Conservation (phyloP, 495 filamentous ascomycete species). For the Collariella sp. region DNA sequence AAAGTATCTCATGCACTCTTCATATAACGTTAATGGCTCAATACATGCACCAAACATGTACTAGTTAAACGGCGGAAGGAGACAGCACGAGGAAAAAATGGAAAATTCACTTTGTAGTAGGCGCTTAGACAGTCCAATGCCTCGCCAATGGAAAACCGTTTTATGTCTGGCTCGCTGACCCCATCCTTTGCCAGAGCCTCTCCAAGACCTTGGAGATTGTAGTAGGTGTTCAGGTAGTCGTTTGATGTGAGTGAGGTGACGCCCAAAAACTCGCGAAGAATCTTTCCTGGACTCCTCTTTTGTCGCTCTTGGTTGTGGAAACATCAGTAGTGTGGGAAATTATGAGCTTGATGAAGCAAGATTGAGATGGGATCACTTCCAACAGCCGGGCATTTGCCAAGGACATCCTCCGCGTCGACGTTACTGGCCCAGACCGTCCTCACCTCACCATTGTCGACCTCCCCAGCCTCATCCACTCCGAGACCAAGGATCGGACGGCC, state of each 20-base stretch:
- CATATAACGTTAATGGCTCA: too few species aligned
- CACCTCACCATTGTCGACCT: constrained; percentile 65
- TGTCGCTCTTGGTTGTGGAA: too few species aligned
- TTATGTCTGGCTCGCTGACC: constrained; percentile 28
- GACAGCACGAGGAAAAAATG: neutral
- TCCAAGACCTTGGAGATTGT: constrained; percentile 23
- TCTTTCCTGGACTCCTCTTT: too few species aligned
- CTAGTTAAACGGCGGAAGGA: neutral
- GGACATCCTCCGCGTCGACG: constrained; percentile 60
- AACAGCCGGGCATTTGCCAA: constrained; percentile 43
- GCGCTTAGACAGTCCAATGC: constrained; percentile 42
- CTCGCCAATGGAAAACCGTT: constrained; percentile 37
- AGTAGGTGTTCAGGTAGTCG: neutral
- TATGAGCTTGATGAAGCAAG: too few species aligned
- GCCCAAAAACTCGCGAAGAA: constrained; percentile 14
- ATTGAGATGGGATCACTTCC: neutral
- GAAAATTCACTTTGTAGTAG: constrained; percentile 39
- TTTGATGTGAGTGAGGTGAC: constrained; percentile 1
- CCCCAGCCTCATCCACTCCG: constrained; percentile 53
- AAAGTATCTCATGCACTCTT: too few species aligned
- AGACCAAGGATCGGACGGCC: constrained; percentile 39
- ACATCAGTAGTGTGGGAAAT: too few species aligned
- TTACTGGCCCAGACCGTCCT: constrained; percentile 53
- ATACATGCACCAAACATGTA: too few species aligned
- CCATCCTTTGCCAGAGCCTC: constrained; percentile 9